Evolutionary conservation across 305 asterid species (phyloP).

Genomic region (Solanum hybrid): DNA sequence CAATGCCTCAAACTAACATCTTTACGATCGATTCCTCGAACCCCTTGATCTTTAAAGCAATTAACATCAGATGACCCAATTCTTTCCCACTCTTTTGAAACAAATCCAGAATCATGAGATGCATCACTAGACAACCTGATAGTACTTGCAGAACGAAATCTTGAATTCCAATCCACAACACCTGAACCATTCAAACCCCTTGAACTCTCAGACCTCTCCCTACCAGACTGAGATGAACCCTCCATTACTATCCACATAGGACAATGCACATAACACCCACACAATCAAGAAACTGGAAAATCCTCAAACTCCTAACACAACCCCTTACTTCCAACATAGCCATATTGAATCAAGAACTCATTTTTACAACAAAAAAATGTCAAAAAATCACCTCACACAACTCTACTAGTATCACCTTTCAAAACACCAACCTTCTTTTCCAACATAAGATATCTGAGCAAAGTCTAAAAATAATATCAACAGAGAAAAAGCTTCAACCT

Average conservation of each 20-base stretch:
- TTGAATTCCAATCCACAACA: conserved; percentile 36
- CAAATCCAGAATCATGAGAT: conserved; percentile 44
- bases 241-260: conserved; percentile 48
- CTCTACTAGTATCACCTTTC: conserved; percentile 3
- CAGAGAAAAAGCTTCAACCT: neutral
- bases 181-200: conserved; percentile 26
- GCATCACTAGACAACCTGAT: conserved; percentile 22
- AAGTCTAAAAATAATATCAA: neutral
- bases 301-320: conserved; percentile 15
- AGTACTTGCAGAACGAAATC: conserved; percentile 28
- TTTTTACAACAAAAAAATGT: conserved; percentile 13
- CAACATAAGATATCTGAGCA: neutral
- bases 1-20: conserved; percentile 86
- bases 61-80: conserved; percentile 20
- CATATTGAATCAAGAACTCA: conserved; percentile 36
- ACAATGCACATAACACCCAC: conserved; percentile 17
- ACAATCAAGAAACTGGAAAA: conserved; percentile 19
- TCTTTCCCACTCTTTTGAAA: conserved; percentile 42
- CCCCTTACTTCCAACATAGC: conserved; percentile 22
- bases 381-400: neutral
- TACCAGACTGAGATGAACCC: conserved; percentile 73
- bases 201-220: conserved; percentile 50
- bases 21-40: conserved; percentile 19
- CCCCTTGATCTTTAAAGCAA: conserved; percentile 21
- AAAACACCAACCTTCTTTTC: neutral